Evolutionary conservation across 1,284 basidiomycete genomes (phyloP).

Genomic region (Ustilago sp.): DNA sequence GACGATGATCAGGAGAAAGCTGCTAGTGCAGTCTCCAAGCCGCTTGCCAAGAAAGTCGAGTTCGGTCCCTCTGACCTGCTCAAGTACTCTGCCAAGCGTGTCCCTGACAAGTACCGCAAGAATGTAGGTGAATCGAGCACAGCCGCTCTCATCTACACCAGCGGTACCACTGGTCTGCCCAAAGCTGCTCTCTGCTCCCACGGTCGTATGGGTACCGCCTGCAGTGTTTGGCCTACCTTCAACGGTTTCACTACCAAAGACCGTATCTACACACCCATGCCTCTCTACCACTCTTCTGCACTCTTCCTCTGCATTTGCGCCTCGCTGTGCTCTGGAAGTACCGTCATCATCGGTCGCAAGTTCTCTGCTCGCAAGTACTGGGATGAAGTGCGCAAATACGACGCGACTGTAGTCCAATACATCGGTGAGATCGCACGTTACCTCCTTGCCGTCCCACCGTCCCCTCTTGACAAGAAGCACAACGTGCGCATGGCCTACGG

Average conservation of each 20-base stretch:
- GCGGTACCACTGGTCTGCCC: slow-evolving; percentile 66
- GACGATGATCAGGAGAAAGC: slow-evolving; percentile 51
- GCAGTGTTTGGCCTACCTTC: slow-evolving; percentile 57
- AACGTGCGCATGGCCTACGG: slow-evolving; percentile 70
- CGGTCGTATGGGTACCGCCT: slow-evolving; percentile 63
- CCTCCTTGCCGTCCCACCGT: slow-evolving; percentile 67
- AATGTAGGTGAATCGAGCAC: slow-evolving; percentile 46
- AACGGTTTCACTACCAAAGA: slow-evolving; percentile 56
- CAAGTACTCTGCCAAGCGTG: slow-evolving; percentile 47
- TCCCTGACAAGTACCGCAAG: slow-evolving; percentile 48
- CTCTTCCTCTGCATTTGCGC: slow-evolving; percentile 67
- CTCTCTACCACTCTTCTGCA: slow-evolving; percentile 66
- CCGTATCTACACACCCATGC: slow-evolving; percentile 70
- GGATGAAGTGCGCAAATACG: slow-evolving; percentile 65
- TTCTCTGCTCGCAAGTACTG: slow-evolving; percentile 69
- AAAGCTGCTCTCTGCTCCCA: slow-evolving; percentile 69
- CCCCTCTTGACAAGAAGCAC: slow-evolving; percentile 67
- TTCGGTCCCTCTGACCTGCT: slow-evolving; percentile 54
- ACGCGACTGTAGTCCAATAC: slow-evolving; percentile 69
- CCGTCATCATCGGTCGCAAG: slow-evolving; percentile 70
- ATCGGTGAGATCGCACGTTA: slow-evolving; percentile 69
- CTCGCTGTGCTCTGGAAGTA: slow-evolving; percentile 56
- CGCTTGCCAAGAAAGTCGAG: slow-evolving; percentile 36
- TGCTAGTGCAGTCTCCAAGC: slow-evolving; percentile 24
- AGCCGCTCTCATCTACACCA: slow-evolving; percentile 62